Evolutionary conservation across 176 grass and related monocot species (phyloP), one percentile per base, ranked within the genome.

Genomic region (Phoenix dactylifera): DNA sequence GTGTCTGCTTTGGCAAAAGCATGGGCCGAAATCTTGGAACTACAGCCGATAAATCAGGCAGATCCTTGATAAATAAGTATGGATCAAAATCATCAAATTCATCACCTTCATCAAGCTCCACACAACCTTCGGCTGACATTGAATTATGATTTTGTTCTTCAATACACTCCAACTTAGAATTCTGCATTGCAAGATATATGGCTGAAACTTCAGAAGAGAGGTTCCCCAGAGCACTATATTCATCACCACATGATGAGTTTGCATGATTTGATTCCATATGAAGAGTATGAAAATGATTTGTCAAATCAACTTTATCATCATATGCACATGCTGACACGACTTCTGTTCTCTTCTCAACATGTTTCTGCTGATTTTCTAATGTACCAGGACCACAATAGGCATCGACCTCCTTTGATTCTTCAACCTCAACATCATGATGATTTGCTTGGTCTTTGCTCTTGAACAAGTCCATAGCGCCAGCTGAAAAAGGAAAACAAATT

Each of bases 1-100:
- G 84, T 51, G 92, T 97, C 61, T 91, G 86, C 77, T 88, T 97
- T 44, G 92, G 92, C 70, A 97, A 76, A 48, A 97, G 78, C 63
- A 85, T 77, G 44, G 86, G 92, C 14, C 87, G 80, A 73, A 97
- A 97, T 26, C 77, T 91, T 60, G 92, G 92, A 55, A 88, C 87
- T 49, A 97, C 87, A 58, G 82, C 51, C 62, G 72, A 85, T 62
- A 97, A 82, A 72, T 90, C 87, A 59, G 92, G 92, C 52, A 95
- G 65, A 72, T 85, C 84, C 57, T 85, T 88, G 67, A 95, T 95
- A 74, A 95, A 95, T 44, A 78, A 60, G 51, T 88, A 95, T 22
- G 89, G 89, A 54, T 95, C 89, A 74, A 95, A 88, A 66, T 95
- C 84, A 71, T 88, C 81, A 56, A 68, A 86, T 9, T 87, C 83